Base-by-base conservation (phyloP, 257 asterid species). In the Coffea eugenioides region DNA sequence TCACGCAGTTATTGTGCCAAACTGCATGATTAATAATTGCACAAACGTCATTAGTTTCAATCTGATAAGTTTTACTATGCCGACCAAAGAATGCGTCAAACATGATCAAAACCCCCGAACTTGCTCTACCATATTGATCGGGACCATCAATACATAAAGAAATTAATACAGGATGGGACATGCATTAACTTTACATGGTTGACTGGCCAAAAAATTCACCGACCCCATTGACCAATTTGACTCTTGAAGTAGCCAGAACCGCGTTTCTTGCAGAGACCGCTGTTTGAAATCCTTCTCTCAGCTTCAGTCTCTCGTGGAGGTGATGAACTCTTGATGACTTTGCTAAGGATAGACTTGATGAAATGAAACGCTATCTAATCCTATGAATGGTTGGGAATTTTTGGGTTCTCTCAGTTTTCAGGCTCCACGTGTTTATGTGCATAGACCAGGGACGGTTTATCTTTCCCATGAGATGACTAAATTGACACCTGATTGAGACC, bases 261-360 rank as follows among this genome's bases (percentile, higher is more conserved):
- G 74, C 54, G 74, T 73, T 76, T 64, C 57, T 74, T 36, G 73
- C 49, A 46, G 34, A n/a, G 64, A 76, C 71, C 61, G 43, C 25
- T 18, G 16, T 56, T 1, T 12, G 41, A 12, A 49, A 14, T 23
- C n/a, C 8, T 25, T 16, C 25, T 51, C 16, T 25, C 13, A 7
- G n/a, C 45, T 13, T 48, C n/a, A 49, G 13, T 72, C 64, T 3
- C 10, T 8, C 8, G 15, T 27, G 2, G 18, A 65, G 20, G 14
- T 65, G 4, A 27, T 66, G 23, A 27, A 65, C 13, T 65, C 41
- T 27, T 65, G 21, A 27, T 65, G 21, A 27, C 5, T 31, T 4
- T 14, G 45, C 8, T 66, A 66, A 12, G 21, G 16, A 46, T 23
- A 5, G 54, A 46, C 5, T 49, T 31, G 62, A 72, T 25, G 2